Evolutionary conservation across 2,329 filamentous ascomycete genomes (phyloP), one percentile per base, ranked within the genome.

Genomic region (Colletotrichum nymphaeae): DNA sequence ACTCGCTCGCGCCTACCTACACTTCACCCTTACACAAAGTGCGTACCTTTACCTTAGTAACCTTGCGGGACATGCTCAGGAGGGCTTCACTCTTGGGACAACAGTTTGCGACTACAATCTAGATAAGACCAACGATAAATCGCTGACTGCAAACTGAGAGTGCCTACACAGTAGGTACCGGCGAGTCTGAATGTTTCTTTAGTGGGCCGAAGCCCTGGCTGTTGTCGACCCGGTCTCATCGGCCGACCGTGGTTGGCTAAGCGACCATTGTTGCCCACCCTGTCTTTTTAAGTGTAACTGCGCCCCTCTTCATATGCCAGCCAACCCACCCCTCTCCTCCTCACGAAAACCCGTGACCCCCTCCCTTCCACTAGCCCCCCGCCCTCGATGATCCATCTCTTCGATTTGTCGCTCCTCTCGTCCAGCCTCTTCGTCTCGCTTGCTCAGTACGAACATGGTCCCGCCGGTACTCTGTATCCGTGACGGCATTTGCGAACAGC

Each of bases 211-310:
- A 30, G 24, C 64, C 55, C 55, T 58, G 63, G 19, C 37, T 19
- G 16, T 42, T 42, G 37, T 42, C 37, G 16, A 16, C 16, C 69
- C 56, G 70, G 52, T 11, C 60, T 2, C 16, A 30, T 56, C 28
- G 59, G 22, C 46, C 42, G 46, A 26, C 67, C 60, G 55, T 70
- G 67, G 67, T 73, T 73, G 70, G 70, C 70, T 57, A 42, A 66
- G 70, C 35, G 70, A 73, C 70, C 12, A 24, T 12, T 16, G 22
- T n/a, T 63, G 63, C 63, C 24, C 60, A 22, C 5, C 42, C 28
- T 28, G 60, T 70, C 22, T 37, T 56, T 30, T 55, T 16, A 72
- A 32, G 52, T 69, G 66, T 46, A 59, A 65, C 55, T 65, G 67
- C 70, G 59, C 59, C 53, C 19, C 55, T 69, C 37, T 32, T 46